Evolutionary conservation across 192 early-diverging fungal species (phyloP), one percentile per base, ranked within the genome.

Genomic region (Rhizoclosmatium sp.): DNA sequence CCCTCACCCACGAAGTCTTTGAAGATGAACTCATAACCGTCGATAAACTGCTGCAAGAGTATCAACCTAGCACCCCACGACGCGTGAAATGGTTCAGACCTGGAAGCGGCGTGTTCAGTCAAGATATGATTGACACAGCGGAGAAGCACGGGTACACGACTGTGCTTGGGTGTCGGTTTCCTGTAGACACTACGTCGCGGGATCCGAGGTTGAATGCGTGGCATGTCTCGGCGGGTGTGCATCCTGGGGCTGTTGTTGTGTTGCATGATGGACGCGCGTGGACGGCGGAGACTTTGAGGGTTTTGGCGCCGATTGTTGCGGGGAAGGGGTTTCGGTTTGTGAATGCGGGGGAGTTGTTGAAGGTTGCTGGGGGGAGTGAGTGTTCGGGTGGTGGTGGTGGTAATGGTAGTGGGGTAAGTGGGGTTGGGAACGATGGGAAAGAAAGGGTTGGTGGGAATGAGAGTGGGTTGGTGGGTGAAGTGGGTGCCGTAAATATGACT

Each of bases 221-320:
- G 79, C 79, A 80, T 60, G 79, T 80, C 9, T 31, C 23, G 4
- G 16, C 31, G 7, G 79, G 79, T 7, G 68, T 80, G 2, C 79
- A 80, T 40, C 79, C 79, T 10, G 79, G 79, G 1, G 79, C 79
- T 5, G 68, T 80, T 54, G 73, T 80, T 16, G 79, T 80, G 23
- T 41, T 80, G 61, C 79, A 80, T 47, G 79, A 80, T 59, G 58
- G 40, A 16, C 44, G 79, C 45, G 47, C 19, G 46, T 76, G 79
- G 79, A 80, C 78, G 42, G 16, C n/a, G 46, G 71, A 80, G 46
- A 80, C 79, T 7, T 42, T 80, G 3, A 42, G 79, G 60, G 68
- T 80, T 51, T 47, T 80, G 42, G 44, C 76, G 62, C 79, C 79
- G 23, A 40, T 61, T 21, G n/a, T 80, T 9, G 14, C 40, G 47